Evolutionary conservation across 176 grass and related monocot species (phyloP).

Genomic region (Cenchrus purpureus): DNA sequence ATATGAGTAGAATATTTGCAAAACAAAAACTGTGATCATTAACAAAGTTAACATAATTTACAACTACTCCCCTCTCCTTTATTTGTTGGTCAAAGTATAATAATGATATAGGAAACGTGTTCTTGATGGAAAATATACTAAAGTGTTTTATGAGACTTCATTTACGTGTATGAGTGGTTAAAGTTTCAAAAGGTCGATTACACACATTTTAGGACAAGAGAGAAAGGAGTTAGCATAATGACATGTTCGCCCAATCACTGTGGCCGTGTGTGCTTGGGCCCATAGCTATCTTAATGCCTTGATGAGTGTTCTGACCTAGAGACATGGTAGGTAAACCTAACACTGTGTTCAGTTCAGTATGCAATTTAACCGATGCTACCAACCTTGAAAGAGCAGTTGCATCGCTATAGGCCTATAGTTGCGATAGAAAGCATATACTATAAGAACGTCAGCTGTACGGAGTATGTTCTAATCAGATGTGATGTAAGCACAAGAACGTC

Average conservation of each 20-base stretch:
- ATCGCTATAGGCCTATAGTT: not conserved
- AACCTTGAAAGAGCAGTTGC: constrained; percentile 9
- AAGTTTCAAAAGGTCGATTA: not conserved
- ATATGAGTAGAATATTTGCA: not conserved
- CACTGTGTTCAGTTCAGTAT: constrained; percentile 15
- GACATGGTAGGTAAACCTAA: constrained; percentile 52
- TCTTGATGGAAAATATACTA: not conserved
- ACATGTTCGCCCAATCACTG: constrained; percentile 10
- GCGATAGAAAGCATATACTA: constrained; percentile 16
- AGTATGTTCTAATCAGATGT: not conserved
- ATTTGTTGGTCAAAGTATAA: not conserved
- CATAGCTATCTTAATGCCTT: constrained; percentile 28
- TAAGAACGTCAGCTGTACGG: constrained; percentile 1
- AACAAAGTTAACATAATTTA: not conserved
- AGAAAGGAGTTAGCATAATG: not conserved
- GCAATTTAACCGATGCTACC: constrained; percentile 16
- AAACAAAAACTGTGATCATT: not conserved
- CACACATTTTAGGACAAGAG: not conserved
- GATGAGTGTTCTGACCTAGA: constrained; percentile 30
- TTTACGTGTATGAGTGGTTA: not conserved
- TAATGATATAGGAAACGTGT: not conserved
- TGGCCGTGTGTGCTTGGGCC: constrained; percentile 47
- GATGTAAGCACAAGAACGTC: constrained; percentile 33
- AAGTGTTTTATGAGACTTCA: not conserved
- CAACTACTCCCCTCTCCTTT: not conserved